Percentiles rank a stretch among this genome's conserved stretches.
Evolutionary conservation across 2,329 filamentous ascomycete genomes (phyloP).

Genomic region (Chaetomiaceae sp.): DNA sequence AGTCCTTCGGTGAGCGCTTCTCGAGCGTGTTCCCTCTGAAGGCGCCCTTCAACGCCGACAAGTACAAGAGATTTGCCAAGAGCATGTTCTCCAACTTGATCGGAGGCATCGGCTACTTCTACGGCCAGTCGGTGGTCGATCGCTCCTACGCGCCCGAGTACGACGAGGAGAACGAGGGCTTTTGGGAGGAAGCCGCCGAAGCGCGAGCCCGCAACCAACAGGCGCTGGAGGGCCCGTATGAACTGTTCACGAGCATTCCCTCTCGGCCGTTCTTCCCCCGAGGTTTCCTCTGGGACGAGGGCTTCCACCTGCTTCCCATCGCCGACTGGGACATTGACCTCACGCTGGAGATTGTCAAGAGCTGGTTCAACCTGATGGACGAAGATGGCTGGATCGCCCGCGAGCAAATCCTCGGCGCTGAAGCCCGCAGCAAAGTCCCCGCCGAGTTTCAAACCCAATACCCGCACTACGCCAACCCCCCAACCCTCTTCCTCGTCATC

Average conservation of each 20-base stretch:
- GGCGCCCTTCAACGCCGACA: constrained; percentile 67
- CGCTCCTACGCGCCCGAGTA: constrained; percentile 89
- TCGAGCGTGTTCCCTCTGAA: constrained; percentile 66
- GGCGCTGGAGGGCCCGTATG: constrained; percentile 72
- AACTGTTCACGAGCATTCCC: constrained; percentile 87
- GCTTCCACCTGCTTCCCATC: constrained; percentile 88
- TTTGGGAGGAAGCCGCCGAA: constrained; percentile 87
- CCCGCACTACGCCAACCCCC: constrained; percentile 95
- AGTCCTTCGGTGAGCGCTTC: constrained; percentile 72
- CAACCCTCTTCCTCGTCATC: constrained; percentile 86
- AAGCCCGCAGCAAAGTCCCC: constrained; percentile 93
- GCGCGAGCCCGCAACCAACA: constrained; percentile 67
- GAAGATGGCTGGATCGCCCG: constrained; percentile 96
- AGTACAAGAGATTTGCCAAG: constrained; percentile 76
- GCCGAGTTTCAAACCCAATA: constrained; percentile 92
- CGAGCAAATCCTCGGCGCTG: constrained; percentile 87
- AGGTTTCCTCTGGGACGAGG: constrained; percentile 97
- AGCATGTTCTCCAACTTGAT: constrained; percentile 92
- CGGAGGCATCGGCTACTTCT: constrained; percentile 92
- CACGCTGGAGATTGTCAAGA: constrained; percentile 80
- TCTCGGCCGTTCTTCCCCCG: constrained; percentile 94
- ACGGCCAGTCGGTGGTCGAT: constrained; percentile 83
- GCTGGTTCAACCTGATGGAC: constrained; percentile 95
- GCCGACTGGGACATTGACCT: constrained; percentile 93
- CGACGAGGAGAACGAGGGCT: constrained; percentile 89